Evolutionary conservation across 306 rosid genomes (phyloP), one percentile per base, ranked within the genome.

Genomic region (Inga oerstediana): DNA sequence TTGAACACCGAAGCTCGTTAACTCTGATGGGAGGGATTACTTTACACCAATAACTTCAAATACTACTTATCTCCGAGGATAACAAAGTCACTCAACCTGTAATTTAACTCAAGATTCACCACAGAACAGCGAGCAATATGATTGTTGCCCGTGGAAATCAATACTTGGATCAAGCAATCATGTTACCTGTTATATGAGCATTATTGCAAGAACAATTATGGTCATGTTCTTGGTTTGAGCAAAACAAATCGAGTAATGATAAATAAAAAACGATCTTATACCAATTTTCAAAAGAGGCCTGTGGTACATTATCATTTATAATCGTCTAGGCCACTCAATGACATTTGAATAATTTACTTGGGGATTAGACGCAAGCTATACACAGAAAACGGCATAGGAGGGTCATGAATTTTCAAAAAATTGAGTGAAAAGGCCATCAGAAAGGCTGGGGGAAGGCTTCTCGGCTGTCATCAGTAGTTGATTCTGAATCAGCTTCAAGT

Each of bases 391-490:
- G 43, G 71, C 15, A 65, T 65, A 2, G 20, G 39, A 65, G n/a
- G 10, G 13, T 6, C 14, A 81, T 69, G 79, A 68, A 46, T 35
- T 14, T 72, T 56, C 88, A 69, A 87, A 69, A 39, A 85, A 78
- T 87, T 74, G 71, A 19, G 65, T 24, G 74, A 83, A 86, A 65
- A 65, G 43, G 79, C 32, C 58, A 78, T 90, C 85, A 91, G 61
- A 84, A 56, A 71, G 85, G 62, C 56, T 88, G 93, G 8, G 92
- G 84, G 66, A 88, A 84, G 46, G 91, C 90, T 66, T 89, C 89
- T 20, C 73, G 56, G 80, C 46, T 87, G 58, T 84, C 89, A 24
- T 81, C 80, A 76, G 76, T 35, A 35, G 81, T 61, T 79, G 92
- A 78, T 35, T 78, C 89, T 22, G 89, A 65, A 59, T 37, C 91